These are phyloP conservation scores for Pseudogymnoascus sp. DNA, from an alignment of 2,329 filamentous ascomycete genomes.

Conservation along the genomic window DNA sequence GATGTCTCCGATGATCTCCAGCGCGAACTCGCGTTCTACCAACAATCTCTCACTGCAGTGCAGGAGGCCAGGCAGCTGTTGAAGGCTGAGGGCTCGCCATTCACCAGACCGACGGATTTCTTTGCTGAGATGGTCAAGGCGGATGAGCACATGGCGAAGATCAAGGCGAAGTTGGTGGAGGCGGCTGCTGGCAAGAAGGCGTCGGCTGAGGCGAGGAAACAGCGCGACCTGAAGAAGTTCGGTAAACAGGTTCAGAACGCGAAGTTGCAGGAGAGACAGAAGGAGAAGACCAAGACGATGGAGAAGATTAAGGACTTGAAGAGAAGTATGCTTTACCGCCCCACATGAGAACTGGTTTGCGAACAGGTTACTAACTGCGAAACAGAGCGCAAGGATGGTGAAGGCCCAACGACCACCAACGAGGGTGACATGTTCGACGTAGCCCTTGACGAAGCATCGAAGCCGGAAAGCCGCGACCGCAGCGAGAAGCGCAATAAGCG, in stretches of 20 bases:
- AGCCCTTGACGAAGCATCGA: conserved; percentile 56
- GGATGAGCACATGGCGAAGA: conserved; percentile 96
- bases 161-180: conserved; percentile 88
- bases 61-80: conserved; percentile 65
- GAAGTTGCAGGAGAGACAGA: conserved; percentile 88
- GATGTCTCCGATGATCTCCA: conserved; percentile 88
- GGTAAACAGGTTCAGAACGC: conserved; percentile 97
- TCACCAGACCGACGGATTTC: conserved; percentile 86
- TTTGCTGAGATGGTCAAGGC: conserved; percentile 99
- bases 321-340: conserved; percentile 64
- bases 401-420: conserved; percentile 50
- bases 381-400: conserved; percentile 74
- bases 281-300: conserved; percentile 84
- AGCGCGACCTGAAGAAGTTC: conserved; percentile 96
- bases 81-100: conserved; percentile 74
- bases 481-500: conserved; percentile 60
- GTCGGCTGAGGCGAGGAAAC: conserved; percentile 79
- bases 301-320: conserved; percentile 95
- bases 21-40: conserved; percentile 89
- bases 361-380: conserved; percentile 20
- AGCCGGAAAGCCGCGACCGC: conserved; percentile 34
- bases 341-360: neutral
- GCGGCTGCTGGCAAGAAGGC: conserved; percentile 91
- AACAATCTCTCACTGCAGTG: conserved; percentile 76
- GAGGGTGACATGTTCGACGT: conserved; percentile 91